phyloP scores from a whole-genome alignment of 208 protist species.

The Leishmania turanica region DNA sequence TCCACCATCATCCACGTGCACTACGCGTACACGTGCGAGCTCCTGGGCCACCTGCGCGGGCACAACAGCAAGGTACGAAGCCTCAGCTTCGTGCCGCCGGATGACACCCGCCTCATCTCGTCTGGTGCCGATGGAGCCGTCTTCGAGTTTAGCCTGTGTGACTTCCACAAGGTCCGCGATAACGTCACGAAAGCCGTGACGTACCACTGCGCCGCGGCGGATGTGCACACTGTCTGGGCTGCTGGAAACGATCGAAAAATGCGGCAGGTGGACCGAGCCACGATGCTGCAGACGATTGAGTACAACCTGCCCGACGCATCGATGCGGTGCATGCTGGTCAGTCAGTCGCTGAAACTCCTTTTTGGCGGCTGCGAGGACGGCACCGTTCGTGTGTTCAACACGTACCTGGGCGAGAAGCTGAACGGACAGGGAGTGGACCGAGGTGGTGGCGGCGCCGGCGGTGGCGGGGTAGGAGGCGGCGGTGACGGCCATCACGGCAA shows the following conservation, averaged over 20 bases:
- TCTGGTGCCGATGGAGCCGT: conserved; percentile 95
- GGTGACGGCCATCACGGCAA: conserved; percentile 11
- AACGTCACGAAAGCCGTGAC: conserved; percentile 91
- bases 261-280: conserved; percentile 81
- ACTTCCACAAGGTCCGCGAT: conserved; percentile 94
- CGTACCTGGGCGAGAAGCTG: conserved; percentile 86
- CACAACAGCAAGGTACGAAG: conserved; percentile 95
- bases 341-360: conserved; percentile 90
- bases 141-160: conserved; percentile 94
- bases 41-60: conserved; percentile 94
- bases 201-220: conserved; percentile 91
- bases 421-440: conserved; percentile 38
- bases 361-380: conserved; percentile 94
- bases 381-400: conserved; percentile 91
- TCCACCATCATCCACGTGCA: conserved; percentile 97
- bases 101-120: conserved; percentile 93
- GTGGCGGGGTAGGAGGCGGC: conserved; percentile 1
- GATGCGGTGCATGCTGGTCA: conserved; percentile 87
- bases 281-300: conserved; percentile 60
- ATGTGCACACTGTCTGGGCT: conserved; percentile 89
- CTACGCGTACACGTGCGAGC: conserved; percentile 95
- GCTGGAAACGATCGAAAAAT: conserved; percentile 95
- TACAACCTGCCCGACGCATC: conserved; percentile 80
- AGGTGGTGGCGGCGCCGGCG: conserved; percentile 12
- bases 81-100: conserved; percentile 86